A percentile compares a stretch with the other conserved stretches of the same genome.
Conservation (phyloP, 305 asterid genomes). For the Striga hermonthica region DNA sequence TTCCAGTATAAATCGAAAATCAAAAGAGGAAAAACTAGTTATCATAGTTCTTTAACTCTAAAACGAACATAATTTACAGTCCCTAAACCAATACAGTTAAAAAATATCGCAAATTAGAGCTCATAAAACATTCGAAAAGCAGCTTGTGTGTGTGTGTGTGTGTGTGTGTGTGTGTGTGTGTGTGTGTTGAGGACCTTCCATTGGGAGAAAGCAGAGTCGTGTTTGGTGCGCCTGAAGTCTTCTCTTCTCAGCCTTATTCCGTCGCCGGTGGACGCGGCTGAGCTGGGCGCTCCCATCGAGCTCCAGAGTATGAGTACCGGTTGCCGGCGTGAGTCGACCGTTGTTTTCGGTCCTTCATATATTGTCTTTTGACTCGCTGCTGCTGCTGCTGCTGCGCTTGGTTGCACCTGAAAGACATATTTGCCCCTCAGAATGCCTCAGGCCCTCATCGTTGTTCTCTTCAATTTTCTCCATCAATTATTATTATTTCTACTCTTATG, state of each 20-base stretch:
- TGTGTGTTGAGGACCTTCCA: slow-evolving; percentile 64
- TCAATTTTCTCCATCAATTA: too few species aligned
- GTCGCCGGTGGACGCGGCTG: slow-evolving; percentile 26
- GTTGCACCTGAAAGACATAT: too few species aligned
- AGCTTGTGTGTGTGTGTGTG: not conserved
- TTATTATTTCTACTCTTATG: too few species aligned
- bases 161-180: not conserved
- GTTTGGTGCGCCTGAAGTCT: slow-evolving; percentile 62
- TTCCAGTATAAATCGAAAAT: slow-evolving; percentile 9
- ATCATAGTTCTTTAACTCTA: not conserved
- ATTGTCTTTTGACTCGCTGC: too few species aligned
- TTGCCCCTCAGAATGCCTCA: too few species aligned
- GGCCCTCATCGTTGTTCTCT: too few species aligned
- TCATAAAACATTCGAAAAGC: not conserved
- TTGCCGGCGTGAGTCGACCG: slow-evolving; percentile 27
- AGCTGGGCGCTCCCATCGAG: slow-evolving; percentile 34
- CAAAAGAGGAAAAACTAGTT: not conserved
- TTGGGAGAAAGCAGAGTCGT: slow-evolving; percentile 71
- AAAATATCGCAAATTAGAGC: not conserved
- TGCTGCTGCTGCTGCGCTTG: too few species aligned
- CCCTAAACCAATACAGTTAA: slow-evolving; percentile 13
- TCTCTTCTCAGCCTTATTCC: slow-evolving; percentile 59
- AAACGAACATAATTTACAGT: not conserved
- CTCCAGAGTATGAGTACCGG: not conserved
- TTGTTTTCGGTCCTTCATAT: slow-evolving; percentile 15